A percentile compares a stretch with the other conserved stretches of the same genome.
Evolutionary conservation across 202 grass and related monocot genomes (phyloP).

Genomic region (Saccharum hybrid): DNA sequence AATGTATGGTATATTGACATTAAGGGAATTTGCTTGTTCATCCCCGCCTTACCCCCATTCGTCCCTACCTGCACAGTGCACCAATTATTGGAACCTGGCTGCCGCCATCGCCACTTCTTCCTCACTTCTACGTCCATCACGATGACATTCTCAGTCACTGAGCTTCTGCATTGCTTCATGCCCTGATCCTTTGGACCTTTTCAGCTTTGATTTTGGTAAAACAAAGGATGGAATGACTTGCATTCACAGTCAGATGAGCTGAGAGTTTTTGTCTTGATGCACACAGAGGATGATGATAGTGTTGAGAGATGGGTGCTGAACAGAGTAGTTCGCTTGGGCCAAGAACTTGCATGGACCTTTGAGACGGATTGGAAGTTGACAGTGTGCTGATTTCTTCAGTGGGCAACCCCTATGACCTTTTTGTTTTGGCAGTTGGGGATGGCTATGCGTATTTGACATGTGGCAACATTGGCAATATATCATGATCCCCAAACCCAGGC

Average conservation of each 20-base stretch:
- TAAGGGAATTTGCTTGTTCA: not conserved
- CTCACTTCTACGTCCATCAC: not conserved
- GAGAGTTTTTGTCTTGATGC: not conserved
- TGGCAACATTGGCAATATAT: not conserved
- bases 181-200: not conserved
- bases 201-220: not conserved
- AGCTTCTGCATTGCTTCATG: not conserved
- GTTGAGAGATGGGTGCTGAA: not conserved
- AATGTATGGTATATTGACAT: not conserved
- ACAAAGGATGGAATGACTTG: not conserved
- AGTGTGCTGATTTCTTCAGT: not conserved
- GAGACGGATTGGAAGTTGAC: not conserved
- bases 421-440: not conserved
- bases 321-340: not conserved
- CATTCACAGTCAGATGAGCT: not conserved
- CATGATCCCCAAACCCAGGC: not conserved
- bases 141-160: not conserved
- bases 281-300: not conserved
- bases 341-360: not conserved
- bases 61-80: not conserved
- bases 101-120: not conserved
- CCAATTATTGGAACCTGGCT: not conserved
- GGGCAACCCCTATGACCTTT: not conserved
- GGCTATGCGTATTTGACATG: not conserved
- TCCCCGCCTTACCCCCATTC: not conserved